phyloP scores from a whole-genome alignment of 805 yeast species.

The Spathaspora sp. region DNA sequence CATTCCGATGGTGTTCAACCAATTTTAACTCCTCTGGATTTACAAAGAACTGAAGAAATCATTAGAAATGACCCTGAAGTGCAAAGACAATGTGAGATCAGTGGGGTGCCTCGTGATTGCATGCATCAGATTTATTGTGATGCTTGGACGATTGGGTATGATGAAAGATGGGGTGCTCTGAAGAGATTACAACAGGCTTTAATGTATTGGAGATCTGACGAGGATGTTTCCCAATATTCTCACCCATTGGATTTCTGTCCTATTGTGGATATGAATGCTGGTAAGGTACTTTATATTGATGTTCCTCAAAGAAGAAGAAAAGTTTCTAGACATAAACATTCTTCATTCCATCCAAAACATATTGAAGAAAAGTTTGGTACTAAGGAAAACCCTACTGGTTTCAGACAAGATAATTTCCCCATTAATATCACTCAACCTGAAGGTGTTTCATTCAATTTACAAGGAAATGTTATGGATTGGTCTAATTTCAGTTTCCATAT shows the following conservation, averaged over 20 bases:
- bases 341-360: conserved; percentile 68
- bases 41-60: conserved; percentile 57
- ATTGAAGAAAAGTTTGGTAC: conserved; percentile 57
- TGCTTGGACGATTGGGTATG: conserved; percentile 70
- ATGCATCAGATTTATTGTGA: conserved; percentile 62
- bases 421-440: conserved; percentile 74
- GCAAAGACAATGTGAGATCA: conserved; percentile 65
- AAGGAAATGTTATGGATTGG: conserved; percentile 71
- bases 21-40: conserved; percentile 67
- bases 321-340: conserved; percentile 61
- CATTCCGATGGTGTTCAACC: conserved; percentile 65
- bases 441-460: conserved; percentile 74
- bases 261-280: conserved; percentile 69
- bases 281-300: conserved; percentile 69
- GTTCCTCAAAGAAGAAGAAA: conserved; percentile 74
- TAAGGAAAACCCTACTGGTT: conserved; percentile 41
- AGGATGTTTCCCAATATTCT: conserved; percentile 72
- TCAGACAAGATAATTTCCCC: conserved; percentile 63
- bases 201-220: conserved; percentile 71
- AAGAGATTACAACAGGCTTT: conserved; percentile 78
- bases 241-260: conserved; percentile 83
- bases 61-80: conserved; percentile 70
- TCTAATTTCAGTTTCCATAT: conserved; percentile 73
- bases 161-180: conserved; percentile 75
- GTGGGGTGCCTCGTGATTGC: conserved; percentile 62